Evolutionary conservation across 768 basidiomycete species (phyloP).

Genomic region (Rhodotorula kratochvilovae): DNA sequence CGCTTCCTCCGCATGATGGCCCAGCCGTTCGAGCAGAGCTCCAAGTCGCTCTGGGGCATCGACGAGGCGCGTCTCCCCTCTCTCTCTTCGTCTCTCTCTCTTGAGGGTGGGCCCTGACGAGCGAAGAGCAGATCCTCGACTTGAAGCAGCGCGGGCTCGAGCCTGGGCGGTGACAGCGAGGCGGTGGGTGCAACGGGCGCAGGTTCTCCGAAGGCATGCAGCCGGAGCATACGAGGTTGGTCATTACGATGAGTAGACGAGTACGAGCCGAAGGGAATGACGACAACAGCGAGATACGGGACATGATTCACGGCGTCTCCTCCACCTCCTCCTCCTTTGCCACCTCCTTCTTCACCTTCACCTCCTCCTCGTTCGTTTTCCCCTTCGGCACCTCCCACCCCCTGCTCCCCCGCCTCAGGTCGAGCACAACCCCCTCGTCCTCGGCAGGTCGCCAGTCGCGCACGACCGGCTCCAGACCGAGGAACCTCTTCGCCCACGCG

Average conservation of each 20-base stretch:
- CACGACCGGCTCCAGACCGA: background rate
- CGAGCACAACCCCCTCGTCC: constrained; percentile 18
- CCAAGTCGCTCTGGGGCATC: constrained; percentile 91
- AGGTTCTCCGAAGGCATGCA: too few relatives aligned
- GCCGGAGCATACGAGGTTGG: too few relatives aligned
- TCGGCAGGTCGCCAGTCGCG: background rate
- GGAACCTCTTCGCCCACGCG: background rate
- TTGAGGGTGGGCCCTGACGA: background rate
- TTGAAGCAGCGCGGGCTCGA: constrained; percentile 28
- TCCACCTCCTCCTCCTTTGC: background rate
- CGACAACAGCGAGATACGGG: too few relatives aligned
- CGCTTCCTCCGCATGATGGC: constrained; percentile 98
- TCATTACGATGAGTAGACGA: too few relatives aligned
- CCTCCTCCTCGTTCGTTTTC: background rate
- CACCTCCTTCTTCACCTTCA: background rate
- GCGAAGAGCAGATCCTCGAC: constrained; percentile 14
- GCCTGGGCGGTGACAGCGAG: too few relatives aligned
- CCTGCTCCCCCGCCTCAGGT: constrained; percentile 1
- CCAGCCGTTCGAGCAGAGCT: constrained; percentile 92
- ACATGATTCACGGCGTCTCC: background rate
- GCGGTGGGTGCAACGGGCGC: too few relatives aligned
- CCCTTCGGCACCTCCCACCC: constrained; percentile 25
- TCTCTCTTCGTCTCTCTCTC: too few relatives aligned
- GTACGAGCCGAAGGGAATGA: background rate
- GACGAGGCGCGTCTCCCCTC: constrained; percentile 63